Conservation (phyloP, 75 land plant species). For the Pinus tabuliformis region DNA sequence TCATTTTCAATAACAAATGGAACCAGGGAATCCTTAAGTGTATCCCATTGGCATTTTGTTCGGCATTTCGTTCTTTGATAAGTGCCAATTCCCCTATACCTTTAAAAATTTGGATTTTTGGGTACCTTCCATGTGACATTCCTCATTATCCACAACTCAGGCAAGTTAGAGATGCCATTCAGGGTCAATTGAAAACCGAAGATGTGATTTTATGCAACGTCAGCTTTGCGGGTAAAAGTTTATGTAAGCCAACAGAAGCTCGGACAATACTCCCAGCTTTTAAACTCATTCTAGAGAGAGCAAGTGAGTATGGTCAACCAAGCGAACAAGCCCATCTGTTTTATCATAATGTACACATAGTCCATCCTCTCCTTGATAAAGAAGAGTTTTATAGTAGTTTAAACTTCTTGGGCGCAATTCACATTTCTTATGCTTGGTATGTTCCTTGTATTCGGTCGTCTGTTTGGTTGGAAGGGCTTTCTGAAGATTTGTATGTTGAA, state of each 20-base stretch:
- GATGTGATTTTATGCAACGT: slow-evolving; percentile 40
- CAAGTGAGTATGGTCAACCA: slow-evolving; percentile 20
- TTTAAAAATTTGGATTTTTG: slow-evolving; percentile 13
- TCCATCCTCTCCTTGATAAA: slow-evolving; percentile 27
- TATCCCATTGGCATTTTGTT: slow-evolving; percentile 52
- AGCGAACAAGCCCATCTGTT: neutral
- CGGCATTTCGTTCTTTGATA: slow-evolving; percentile 33
- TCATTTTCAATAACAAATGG: slow-evolving; percentile 49
- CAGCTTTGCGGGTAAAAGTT: slow-evolving; percentile 12
- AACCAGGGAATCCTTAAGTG: slow-evolving; percentile 56
- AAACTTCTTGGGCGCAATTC: slow-evolving; percentile 24
- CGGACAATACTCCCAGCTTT: slow-evolving; percentile 28
- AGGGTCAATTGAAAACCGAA: slow-evolving; percentile 16
- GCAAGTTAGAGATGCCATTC: slow-evolving; percentile 30
- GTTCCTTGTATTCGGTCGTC: slow-evolving; percentile 22
- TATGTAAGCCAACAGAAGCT: slow-evolving; percentile 35
- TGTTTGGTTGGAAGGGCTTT: slow-evolving; percentile 25
- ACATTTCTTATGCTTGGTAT: slow-evolving; percentile 28
- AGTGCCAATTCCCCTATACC: slow-evolving; percentile 10
- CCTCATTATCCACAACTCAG: slow-evolving; percentile 23
- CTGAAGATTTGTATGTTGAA: slow-evolving; percentile 41
- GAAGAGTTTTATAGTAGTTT: slow-evolving; percentile 20
- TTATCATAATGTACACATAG: slow-evolving; percentile 30
- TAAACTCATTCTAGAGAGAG: slow-evolving; percentile 35
- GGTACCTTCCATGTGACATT: slow-evolving; percentile 27